A percentile compares a stretch with the other conserved stretches of the same genome.
Conservation (phyloP, 768 basidiomycete genomes). For the Tremella yokohamensis region DNA sequence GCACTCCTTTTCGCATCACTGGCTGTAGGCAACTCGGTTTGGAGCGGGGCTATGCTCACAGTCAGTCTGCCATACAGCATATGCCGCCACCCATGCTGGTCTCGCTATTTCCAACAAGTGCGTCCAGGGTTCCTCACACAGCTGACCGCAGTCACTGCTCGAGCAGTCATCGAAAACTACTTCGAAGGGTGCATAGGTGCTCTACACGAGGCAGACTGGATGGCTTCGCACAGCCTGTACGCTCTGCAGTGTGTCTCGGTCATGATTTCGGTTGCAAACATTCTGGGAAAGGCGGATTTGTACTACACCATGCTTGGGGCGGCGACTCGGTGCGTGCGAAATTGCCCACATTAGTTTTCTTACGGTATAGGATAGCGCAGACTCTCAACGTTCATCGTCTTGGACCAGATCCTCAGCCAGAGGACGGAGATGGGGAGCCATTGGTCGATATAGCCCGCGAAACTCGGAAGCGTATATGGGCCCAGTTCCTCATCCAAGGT, state of each 20-base stretch:
- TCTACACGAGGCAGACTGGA: conserved; percentile 19
- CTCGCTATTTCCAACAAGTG: conserved; percentile 1
- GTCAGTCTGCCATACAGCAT: conserved; percentile 21
- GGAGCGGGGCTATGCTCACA: too few species aligned
- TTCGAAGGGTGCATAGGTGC: conserved; percentile 20
- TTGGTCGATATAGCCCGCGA: conserved; percentile 19
- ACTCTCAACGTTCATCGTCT: conserved; percentile 28
- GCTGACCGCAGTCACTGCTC: conserved; percentile 10
- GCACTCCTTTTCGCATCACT: conserved; percentile 23
- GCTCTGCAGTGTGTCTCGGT: conserved; percentile 28
- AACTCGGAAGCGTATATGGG: conserved; percentile 26
- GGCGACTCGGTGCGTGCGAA: conserved; percentile 13
- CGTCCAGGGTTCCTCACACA: not conserved
- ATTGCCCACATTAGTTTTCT: not conserved
- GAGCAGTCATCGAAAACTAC: conserved; percentile 10
- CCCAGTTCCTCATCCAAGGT: conserved; percentile 29
- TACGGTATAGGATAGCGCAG: conserved; percentile 16
- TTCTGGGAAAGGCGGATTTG: conserved; percentile 27
- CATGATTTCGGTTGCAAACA: conserved; percentile 21
- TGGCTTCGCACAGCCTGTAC: conserved; percentile 18
- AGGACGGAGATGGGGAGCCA: not conserved
- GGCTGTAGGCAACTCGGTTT: conserved; percentile 17
- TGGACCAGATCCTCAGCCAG: conserved; percentile 19
- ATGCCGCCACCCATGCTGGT: conserved; percentile 12
- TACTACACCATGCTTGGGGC: conserved; percentile 30